Base-by-base conservation (phyloP, 2,329 filamentous ascomycete species). In the Colletotrichum musicola region DNA sequence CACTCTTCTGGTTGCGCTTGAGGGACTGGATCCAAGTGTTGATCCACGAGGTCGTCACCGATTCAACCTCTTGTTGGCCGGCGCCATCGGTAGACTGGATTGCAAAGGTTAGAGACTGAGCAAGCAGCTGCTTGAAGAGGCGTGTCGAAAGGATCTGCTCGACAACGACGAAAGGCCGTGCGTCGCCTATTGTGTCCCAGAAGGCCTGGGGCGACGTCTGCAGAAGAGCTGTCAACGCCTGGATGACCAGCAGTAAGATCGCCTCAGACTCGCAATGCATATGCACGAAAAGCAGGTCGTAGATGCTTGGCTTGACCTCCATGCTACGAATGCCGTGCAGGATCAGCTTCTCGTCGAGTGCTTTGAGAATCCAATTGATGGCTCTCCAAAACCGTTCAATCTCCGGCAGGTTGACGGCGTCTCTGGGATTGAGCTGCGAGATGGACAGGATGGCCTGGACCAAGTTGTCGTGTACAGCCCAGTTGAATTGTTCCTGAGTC, bases 171-270 rank as follows among this genome's bases (percentile, higher is more conserved):
- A 90, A 90, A 3, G 94, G 92, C 1, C 93, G 92, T 58, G 95
- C 93, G 35, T 93, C 89, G 58, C 92, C 91, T 81, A 97, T 91
- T 1, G 94, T 91, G 74, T 94, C 92, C 95, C 95, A 98, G 74
- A 98, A 96, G 51, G 93, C 92, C 62, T 87, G 88, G 0, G 94
- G 87, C 0, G 93, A 92, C 73, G 93, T 94, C 71, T 90, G 87
- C 60, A 98, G 83, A 16, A 98, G 85, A 13, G 84, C 84, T 51
- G 88, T 89, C 69, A 97, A 87, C 1, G 91, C 89, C 64, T 90
- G 88, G 53, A 97, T 85, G 16, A 96, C 84, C 66, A 90, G 86
- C 13, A 90, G 84, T 67, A 97, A 84, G 22, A 92, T 88, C 2
- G 83, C 81, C 64, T 86, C 85, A 14, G 84, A 84, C 49, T 82